phyloP scores from a whole-genome alignment of 768 basidiomycete genomes.

The Leccinum longicurvipes region DNA sequence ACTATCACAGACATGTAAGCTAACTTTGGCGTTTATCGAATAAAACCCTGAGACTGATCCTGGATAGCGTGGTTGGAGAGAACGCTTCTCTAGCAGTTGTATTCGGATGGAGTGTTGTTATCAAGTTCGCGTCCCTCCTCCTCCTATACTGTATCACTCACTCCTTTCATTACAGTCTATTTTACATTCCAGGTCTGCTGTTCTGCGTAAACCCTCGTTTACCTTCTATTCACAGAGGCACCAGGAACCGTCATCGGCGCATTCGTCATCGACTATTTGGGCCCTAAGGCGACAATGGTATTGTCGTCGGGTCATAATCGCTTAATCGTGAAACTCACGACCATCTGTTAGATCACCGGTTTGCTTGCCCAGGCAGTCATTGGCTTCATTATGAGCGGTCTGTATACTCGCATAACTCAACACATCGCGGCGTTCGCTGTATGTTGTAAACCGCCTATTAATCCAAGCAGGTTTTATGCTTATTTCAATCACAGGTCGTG shows the following conservation, averaged over 20 bases:
- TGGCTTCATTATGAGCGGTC: constrained; percentile 89
- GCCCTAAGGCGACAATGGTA: constrained; percentile 76
- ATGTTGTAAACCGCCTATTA: constrained; percentile 18
- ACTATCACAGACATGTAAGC: constrained; percentile 65
- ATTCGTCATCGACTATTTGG: constrained; percentile 70
- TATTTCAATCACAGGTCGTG: constrained; percentile 48
- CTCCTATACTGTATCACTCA: constrained; percentile 3
- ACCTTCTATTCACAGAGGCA: constrained; percentile 4
- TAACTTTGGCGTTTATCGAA: not conserved
- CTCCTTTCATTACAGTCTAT: constrained; percentile 37
- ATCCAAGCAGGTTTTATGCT: not conserved
- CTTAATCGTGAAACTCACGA: not conserved
- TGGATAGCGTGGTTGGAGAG: constrained; percentile 55
- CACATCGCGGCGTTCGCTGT: constrained; percentile 77
- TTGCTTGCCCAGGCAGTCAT: constrained; percentile 65
- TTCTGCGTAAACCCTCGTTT: not conserved
- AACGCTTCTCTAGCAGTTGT: constrained; percentile 51
- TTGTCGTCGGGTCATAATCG: not conserved
- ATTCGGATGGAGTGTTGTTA: constrained; percentile 83
- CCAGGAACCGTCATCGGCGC: constrained; percentile 66
- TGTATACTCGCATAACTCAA: constrained; percentile 58
- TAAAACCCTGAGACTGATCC: not conserved
- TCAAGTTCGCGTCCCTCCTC: constrained; percentile 53
- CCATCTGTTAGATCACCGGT: constrained; percentile 52
- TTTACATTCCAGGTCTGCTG: constrained; percentile 58